phyloP scores from a whole-genome alignment of 331 rosid genomes.

The Acacia concinna region DNA sequence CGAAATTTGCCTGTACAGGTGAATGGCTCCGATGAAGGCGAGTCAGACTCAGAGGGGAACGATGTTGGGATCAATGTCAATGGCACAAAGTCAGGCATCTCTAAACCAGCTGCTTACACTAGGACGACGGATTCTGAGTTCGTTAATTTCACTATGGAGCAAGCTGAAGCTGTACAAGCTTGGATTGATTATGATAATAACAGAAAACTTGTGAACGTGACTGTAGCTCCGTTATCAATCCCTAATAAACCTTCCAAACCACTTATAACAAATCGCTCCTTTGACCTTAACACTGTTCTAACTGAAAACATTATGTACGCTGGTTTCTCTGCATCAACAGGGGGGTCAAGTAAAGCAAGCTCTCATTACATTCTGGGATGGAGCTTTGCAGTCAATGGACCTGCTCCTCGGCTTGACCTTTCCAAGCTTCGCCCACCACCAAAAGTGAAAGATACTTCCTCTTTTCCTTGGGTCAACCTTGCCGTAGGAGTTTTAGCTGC shows the following conservation, averaged over 20 bases:
- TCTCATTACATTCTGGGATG: constrained; percentile 70
- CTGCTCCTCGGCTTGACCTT: constrained; percentile 33
- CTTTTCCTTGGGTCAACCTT: constrained; percentile 32
- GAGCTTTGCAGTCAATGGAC: constrained; percentile 54
- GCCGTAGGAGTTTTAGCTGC: constrained; percentile 38
- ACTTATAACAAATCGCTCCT: not conserved
- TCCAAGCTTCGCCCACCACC: constrained; percentile 46
- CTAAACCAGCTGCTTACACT: constrained; percentile 42
- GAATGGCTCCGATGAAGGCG: constrained; percentile 37
- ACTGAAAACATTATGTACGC: constrained; percentile 40
- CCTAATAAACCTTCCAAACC: constrained; percentile 40
- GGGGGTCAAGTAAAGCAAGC: constrained; percentile 39
- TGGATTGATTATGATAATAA: constrained; percentile 71
- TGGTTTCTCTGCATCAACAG: constrained; percentile 78
- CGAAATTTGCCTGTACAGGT: not conserved
- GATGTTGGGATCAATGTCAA: constrained; percentile 64
- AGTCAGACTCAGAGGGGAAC: constrained; percentile 38
- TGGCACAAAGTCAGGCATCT: not conserved
- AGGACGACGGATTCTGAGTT: not conserved
- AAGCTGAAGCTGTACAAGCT: constrained; percentile 43
- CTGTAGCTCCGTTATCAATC: constrained; percentile 39
- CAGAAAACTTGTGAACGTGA: constrained; percentile 31
- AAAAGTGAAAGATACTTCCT: constrained; percentile 27
- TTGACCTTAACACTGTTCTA: constrained; percentile 30
- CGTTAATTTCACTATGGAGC: constrained; percentile 39